phyloP scores from a whole-genome alignment of 2,329 filamentous ascomycete genomes.

The Lizonia empirigonia region DNA sequence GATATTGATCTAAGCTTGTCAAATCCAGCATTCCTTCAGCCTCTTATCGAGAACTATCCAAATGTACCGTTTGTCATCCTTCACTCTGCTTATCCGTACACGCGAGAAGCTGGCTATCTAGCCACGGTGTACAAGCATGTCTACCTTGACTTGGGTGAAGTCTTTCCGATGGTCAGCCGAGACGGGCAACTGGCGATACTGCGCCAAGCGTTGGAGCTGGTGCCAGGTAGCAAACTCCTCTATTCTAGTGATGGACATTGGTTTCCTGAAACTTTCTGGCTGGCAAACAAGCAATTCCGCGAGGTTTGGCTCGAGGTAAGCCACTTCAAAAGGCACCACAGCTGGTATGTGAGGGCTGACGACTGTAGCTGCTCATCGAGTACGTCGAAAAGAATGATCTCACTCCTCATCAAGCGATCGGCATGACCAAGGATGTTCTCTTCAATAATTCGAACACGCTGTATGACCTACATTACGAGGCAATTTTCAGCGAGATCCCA shows the following conservation, averaged over 20 bases:
- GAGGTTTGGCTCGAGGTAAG: constrained; percentile 70
- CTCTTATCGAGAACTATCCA: constrained; percentile 72
- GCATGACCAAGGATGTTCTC: constrained; percentile 69
- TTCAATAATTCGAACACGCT: constrained; percentile 80
- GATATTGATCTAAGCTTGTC: constrained; percentile 73
- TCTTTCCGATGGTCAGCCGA: constrained; percentile 78
- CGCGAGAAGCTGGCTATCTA: constrained; percentile 77
- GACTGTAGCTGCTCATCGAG: constrained; percentile 64
- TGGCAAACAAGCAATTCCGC: constrained; percentile 74
- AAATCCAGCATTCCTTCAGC: constrained; percentile 77
- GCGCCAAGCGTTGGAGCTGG: constrained; percentile 74
- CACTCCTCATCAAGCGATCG: constrained; percentile 64
- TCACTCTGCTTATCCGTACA: constrained; percentile 82
- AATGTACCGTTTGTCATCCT: constrained; percentile 76
- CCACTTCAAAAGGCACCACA: not conserved
- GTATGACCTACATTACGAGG: constrained; percentile 63
- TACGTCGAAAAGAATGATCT: constrained; percentile 70
- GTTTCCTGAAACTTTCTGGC: constrained; percentile 77
- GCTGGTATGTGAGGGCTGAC: not conserved
- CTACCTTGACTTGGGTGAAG: constrained; percentile 81
- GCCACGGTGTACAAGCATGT: constrained; percentile 78
- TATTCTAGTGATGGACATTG: constrained; percentile 83
- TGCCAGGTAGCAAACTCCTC: constrained; percentile 74
- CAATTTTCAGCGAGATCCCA: constrained; percentile 44
- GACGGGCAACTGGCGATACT: constrained; percentile 75